Base-by-base conservation (phyloP, 179 eudicot genomes). In the Spinacia oleracea region DNA sequence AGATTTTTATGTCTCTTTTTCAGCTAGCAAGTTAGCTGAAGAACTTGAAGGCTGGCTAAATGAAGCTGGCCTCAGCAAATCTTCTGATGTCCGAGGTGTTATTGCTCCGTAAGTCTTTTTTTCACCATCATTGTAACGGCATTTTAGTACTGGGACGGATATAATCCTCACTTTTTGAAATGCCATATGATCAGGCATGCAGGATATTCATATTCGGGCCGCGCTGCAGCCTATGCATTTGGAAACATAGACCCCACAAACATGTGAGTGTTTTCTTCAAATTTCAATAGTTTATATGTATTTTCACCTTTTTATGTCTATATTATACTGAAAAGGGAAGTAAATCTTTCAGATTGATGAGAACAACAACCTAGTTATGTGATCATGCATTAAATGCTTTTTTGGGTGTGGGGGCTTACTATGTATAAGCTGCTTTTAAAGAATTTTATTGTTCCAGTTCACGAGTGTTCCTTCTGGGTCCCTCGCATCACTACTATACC, bases 161-260 rank as follows among this genome's bases (percentile, higher is more conserved):
- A 12, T 46, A 16, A 40, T 45, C 43, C 42, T 81, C 34, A 75
- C 77, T 32, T 35, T 80, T 42, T 60, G 77, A 82, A 83, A 72
- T 75, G 75, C 71, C 74, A 55, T 77, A 73, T 81, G 81, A 88
- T 78, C 82, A 96, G 99, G 84, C 99, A 96, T 89, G 99, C 98
- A 87, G 99, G 99, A 76, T 96, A 90, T 83, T 96, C 99, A 40
- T 96, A 93, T 88, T 96, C 98, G 14, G 99, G 99, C 35, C 94
- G 94, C 81, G 98, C 99, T 40, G 99, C 99, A 73, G 99, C 97
- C 63, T 96, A 83, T 85, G 99, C 99, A 65, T 96, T 96, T 85
- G 99, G 89, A 72, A 93, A 89, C 85, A 92, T 96, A 58, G 97
- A 96, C 77, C 99, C 98, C 12, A 82, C 87, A 29, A 88, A 89